Conservation (phyloP, 179 eudicot species). For the Spinacia oleracea region DNA sequence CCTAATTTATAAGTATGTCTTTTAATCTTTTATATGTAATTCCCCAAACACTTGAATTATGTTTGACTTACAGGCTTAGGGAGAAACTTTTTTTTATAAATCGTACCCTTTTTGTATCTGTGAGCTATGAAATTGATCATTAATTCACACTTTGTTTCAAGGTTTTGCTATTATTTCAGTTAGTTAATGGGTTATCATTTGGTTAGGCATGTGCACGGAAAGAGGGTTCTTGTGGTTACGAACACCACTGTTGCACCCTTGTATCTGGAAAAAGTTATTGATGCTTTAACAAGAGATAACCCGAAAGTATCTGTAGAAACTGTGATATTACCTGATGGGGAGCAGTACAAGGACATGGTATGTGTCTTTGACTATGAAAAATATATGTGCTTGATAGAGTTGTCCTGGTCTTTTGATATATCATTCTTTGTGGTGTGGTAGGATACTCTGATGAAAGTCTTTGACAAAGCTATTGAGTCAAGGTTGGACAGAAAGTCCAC, state of each 20-base stretch:
- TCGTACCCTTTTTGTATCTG: neutral
- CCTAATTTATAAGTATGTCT: neutral
- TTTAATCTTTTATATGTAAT: neutral
- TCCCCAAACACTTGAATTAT: neutral
- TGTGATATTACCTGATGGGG: slow-evolving; percentile 93
- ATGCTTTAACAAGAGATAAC: slow-evolving; percentile 73
- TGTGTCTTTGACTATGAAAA: slow-evolving; percentile 22
- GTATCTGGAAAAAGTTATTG: slow-evolving; percentile 82
- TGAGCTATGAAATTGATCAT: neutral
- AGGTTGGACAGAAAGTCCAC: slow-evolving; percentile 87
- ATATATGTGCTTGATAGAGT: neutral
- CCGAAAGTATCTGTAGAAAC: slow-evolving; percentile 78
- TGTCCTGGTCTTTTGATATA: neutral
- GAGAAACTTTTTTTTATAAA: too few species aligned
- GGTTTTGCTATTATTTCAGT: slow-evolving; percentile 1
- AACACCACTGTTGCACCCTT: slow-evolving; percentile 89
- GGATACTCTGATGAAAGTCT: slow-evolving; percentile 91
- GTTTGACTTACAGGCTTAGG: neutral
- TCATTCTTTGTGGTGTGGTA: slow-evolving; percentile 22
- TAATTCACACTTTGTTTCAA: neutral
- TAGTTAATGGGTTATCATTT: slow-evolving; percentile 16
- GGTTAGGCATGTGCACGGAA: slow-evolving; percentile 90
- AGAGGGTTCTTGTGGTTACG: slow-evolving; percentile 89
- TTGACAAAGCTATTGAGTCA: slow-evolving; percentile 96
- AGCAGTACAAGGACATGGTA: slow-evolving; percentile 91